Percentiles rank a stretch among this genome's conserved stretches.
phyloP scores from a whole-genome alignment of 345 rosid species.

The Corchorus olitorius region DNA sequence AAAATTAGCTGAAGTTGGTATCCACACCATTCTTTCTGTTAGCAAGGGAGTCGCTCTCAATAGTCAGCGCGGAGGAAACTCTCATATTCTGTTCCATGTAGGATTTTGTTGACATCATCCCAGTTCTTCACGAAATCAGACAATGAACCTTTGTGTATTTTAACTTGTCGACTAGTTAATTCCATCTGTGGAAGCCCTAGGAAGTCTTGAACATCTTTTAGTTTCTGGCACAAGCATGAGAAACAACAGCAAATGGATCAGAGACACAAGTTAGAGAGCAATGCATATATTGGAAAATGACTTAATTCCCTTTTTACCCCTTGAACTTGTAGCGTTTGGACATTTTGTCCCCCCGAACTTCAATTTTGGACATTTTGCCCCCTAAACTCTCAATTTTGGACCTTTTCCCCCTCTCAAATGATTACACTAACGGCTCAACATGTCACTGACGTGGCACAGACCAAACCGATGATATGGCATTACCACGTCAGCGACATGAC shows the following conservation, averaged over 20 bases:
- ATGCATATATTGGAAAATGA: too few species aligned
- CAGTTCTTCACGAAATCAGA: slow-evolving; percentile 74
- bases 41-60: slow-evolving; percentile 28
- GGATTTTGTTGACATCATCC: slow-evolving; percentile 70
- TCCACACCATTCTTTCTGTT: slow-evolving; percentile 27
- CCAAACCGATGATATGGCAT: too few species aligned
- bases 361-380: too few species aligned
- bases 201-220: slow-evolving; percentile 73
- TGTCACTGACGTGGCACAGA: too few species aligned
- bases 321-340: too few species aligned
- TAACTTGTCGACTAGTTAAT: slow-evolving; percentile 80
- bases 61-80: slow-evolving; percentile 63
- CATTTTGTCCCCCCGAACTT: too few species aligned
- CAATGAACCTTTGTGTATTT: slow-evolving; percentile 81
- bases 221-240: slow-evolving; percentile 52
- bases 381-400: too few species aligned
- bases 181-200: slow-evolving; percentile 63
- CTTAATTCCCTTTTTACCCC: too few species aligned
- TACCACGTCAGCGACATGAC: too few species aligned
- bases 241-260: neutral
- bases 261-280: neutral
- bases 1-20: slow-evolving; percentile 34
- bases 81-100: slow-evolving; percentile 69
- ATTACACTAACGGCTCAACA: too few species aligned
- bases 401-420: too few species aligned